Base-by-base conservation (phyloP, 2,329 filamentous ascomycete species). In the Apiospora koreana region DNA sequence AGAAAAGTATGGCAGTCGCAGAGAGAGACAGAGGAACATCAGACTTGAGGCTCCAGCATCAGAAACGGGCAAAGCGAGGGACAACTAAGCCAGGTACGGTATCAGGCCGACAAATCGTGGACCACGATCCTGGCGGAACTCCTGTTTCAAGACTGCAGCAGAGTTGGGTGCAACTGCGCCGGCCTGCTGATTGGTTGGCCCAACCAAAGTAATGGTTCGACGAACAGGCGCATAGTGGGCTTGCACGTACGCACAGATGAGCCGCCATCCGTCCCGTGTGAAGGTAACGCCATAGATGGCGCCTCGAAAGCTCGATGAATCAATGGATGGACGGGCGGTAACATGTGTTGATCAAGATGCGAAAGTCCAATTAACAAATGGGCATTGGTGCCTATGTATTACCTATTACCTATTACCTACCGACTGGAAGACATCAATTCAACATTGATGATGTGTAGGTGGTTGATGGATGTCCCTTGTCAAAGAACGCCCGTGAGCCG, bases 131-230 rank as follows among this genome's bases (percentile, higher is more conserved):
- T 23, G 66, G 66, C 45, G 66, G 31, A 68, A 54, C 66, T 50
- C 66, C 43, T 68, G 66, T 68, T 68, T 68, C 66, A 68, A 50
- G 45, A 50, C 35, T 68, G 66, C 66, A 23, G 66, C 66, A 68
- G 35, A 54, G 66, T 54, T 38, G 66, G 38, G 43, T 50, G 66
- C 46, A 48, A 66, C 42, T 45, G 64, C 64, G 64, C 64, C 4
- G n/a, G 28, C n/a, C 38, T 31, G 64, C 25, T 66, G 64, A 66
- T 66, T 66, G 64, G 64, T 9, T 45, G 64, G 38, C 18, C 31
- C 54, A 21, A 5, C 31, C 54, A 5, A 38, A 38, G 28, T 38
- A 38, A 62, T 62, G 54, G 54, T 62, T 62, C 54, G 54, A 62
- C 54, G 28, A 38, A 62, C 54, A 16, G 54, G 28, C 54, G 54